phyloP scores from a whole-genome alignment of 2,329 filamentous ascomycete species.

The Diplodia corticola region DNA sequence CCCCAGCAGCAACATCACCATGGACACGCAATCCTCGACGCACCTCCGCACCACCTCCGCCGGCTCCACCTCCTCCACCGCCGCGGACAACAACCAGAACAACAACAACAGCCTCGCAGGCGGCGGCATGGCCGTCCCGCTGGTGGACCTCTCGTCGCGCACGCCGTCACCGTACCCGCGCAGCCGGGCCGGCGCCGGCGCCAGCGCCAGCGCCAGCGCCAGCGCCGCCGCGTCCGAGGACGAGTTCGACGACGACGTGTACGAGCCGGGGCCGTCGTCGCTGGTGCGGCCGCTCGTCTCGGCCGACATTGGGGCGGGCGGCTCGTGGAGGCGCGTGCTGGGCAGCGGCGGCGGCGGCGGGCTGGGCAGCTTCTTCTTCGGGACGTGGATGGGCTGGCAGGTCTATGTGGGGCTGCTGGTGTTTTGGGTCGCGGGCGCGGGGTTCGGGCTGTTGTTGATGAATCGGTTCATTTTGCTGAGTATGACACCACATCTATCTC shows the following conservation, averaged over 20 bases:
- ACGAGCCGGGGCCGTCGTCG: conserved; percentile 36
- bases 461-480: conserved; percentile 54
- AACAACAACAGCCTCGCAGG: conserved; percentile 41
- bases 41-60: conserved; percentile 40
- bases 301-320: conserved; percentile 33
- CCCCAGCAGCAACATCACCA: conserved; percentile 20
- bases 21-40: conserved; percentile 28
- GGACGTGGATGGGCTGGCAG: conserved; percentile 50
- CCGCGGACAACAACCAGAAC: conserved; percentile 42
- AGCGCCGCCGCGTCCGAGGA: conserved; percentile 50
- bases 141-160: conserved; percentile 47
- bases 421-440: conserved; percentile 50
- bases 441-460: conserved; percentile 51
- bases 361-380: conserved; percentile 51
- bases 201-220: conserved; percentile 46
- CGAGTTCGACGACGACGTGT: conserved; percentile 41
- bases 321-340: conserved; percentile 28
- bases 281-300: conserved; percentile 41
- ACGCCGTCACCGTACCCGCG: conserved; percentile 49
- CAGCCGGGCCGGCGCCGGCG: conserved; percentile 44
- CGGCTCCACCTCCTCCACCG: conserved; percentile 40
- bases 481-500: conserved; percentile 25
- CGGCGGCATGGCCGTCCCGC: conserved; percentile 34
- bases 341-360: conserved; percentile 44
- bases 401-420: conserved; percentile 50